Percentiles rank a stretch among this genome's conserved stretches.
phyloP scores from a whole-genome alignment of 169 alveolate species.

The Ichthyophthirius multifiliis region DNA sequence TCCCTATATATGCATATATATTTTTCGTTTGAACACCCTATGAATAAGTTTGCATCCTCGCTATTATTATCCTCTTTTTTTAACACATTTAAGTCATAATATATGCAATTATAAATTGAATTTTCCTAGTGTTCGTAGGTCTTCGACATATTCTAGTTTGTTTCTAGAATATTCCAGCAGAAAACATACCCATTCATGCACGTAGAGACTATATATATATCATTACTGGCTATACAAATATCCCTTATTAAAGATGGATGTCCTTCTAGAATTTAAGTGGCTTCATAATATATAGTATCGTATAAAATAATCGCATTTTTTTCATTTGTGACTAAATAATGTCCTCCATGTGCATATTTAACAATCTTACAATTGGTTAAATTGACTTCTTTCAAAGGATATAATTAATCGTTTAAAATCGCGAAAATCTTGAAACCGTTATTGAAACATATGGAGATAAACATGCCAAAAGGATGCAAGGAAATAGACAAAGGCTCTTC shows the following conservation, averaged over 20 bases:
- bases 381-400: slow-evolving; percentile 24
- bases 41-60: slow-evolving; percentile 5
- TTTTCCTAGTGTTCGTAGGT: slow-evolving; percentile 23
- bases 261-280: slow-evolving; percentile 19
- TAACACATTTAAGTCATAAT: slow-evolving; percentile 13
- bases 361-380: slow-evolving; percentile 27
- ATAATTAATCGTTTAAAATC: slow-evolving; percentile 29
- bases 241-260: slow-evolving; percentile 37
- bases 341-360: slow-evolving; percentile 40
- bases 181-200: slow-evolving; percentile 42
- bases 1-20: slow-evolving; percentile 17
- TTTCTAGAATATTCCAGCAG: slow-evolving; percentile 16
- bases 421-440: slow-evolving; percentile 43
- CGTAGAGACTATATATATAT: slow-evolving; percentile 21
- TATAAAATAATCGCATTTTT: slow-evolving; percentile 15
- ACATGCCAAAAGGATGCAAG: slow-evolving; percentile 47
- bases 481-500: slow-evolving; percentile 39
- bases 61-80: not conserved
- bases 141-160: not conserved
- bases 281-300: slow-evolving; percentile 41
- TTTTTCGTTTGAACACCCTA: slow-evolving; percentile 45
- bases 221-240: slow-evolving; percentile 30
- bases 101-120: slow-evolving; percentile 28
- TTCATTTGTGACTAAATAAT: slow-evolving; percentile 31
- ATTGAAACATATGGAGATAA: slow-evolving; percentile 31